Evolutionary conservation across 805 yeast genomes (phyloP).

Genomic region (Nakazawaea ambrosiae): DNA sequence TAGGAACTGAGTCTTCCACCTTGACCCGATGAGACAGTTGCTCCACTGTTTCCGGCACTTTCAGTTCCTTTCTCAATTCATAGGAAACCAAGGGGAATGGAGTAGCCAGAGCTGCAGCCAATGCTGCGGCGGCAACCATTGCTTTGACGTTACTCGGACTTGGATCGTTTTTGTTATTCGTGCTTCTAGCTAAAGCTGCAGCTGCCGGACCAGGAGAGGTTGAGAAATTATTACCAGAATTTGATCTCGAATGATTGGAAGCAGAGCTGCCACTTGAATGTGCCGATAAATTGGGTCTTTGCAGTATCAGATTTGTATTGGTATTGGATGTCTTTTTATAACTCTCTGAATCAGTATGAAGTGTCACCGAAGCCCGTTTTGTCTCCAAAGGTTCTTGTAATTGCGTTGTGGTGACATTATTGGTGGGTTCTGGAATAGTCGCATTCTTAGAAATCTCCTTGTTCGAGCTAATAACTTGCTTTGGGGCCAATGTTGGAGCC

Average conservation of each 20-base stretch:
- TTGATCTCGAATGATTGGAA: conserved; percentile 9
- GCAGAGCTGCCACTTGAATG: not conserved
- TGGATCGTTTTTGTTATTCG: conserved; percentile 16
- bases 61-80: conserved; percentile 1
- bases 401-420: no score
- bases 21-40: no score
- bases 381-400: no score
- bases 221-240: conserved; percentile 16
- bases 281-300: conserved; percentile 1
- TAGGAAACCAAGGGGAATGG: conserved; percentile 47
- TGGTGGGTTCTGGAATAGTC: not conserved
- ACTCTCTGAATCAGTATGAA: no score
- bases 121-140: conserved; percentile 74
- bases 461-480: not conserved
- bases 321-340: no score
- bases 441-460: not conserved
- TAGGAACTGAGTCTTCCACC: no score
- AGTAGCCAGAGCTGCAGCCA: conserved; percentile 74
- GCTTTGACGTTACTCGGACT: conserved; percentile 36
- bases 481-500: not conserved
- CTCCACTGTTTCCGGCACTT: no score
- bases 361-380: no score
- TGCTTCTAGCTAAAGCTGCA: conserved; percentile 25
- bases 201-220: conserved; percentile 32
- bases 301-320: not conserved